Evolutionary conservation across 768 basidiomycete species (phyloP), one percentile per base, ranked within the genome.

Genomic region (Collybia nuda): DNA sequence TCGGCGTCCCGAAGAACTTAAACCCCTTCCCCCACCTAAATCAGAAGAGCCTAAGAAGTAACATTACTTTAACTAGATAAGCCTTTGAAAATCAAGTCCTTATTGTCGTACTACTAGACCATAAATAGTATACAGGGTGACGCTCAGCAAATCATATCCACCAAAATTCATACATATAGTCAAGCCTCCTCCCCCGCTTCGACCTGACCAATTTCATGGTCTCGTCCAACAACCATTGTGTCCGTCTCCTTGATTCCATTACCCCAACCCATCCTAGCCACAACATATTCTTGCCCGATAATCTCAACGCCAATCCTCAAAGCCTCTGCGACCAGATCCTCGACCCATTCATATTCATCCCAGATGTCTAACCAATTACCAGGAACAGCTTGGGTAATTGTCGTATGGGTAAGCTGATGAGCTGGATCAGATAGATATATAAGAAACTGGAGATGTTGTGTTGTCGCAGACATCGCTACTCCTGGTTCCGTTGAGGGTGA

Each of bases 321-420:
- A 0, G 84, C 81, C 60, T 98, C 96, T 3, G 94, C 95, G 53
- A 98, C 80, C 35, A 89, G 67, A 62, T 99, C 95, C 68, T 99
- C 97, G 11, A 98, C 94, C 97, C 97, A 96, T 39, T 90, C 87
- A 64, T 93, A 89, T 56, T 86, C 78, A 61, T 97, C 95, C 86
- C 93, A 96, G 39, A 93, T 73, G 4, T 84, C 83, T 48, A 98
- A 66, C 97, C 97, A 99, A 44, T 78, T 72, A n/a, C 72, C 75
- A 0, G 96, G 93, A 18, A 95, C 76, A 5, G 83, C 77, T 65
- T 98, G 97, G 5, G 92, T 91, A 43, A 90, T 66, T 0, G 91
- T 90, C 5, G 85, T 85, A 62, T 86, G 86, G 5, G 76, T 74
- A 46, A 98, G 74, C 29, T 84, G 75, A 64, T 98, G 93, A 4